Evolutionary conservation across 441 rosid species (phyloP).

Genomic region (Flueggea neowawraea): DNA sequence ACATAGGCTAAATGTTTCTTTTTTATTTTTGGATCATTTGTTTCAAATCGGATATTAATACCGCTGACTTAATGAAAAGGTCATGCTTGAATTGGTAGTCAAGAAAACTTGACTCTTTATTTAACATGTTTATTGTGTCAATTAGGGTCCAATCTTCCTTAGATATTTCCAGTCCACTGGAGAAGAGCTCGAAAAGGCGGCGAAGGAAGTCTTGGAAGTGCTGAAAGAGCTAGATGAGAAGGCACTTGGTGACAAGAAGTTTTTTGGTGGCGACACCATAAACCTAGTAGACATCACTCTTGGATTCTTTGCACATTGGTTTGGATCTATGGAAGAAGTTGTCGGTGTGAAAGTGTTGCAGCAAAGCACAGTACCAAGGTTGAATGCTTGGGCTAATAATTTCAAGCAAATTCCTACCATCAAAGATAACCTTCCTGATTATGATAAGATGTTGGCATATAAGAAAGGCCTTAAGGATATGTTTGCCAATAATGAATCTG

Average conservation of each 20-base stretch:
- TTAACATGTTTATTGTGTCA: too few species aligned
- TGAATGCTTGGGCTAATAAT: conserved; percentile 13
- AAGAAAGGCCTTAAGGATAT: neutral
- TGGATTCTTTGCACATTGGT: conserved; percentile 9
- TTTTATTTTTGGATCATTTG: too few species aligned
- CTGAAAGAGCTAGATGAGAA: conserved; percentile 18
- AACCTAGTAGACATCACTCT: conserved; percentile 13
- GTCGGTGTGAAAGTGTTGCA: conserved; percentile 8
- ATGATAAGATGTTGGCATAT: neutral
- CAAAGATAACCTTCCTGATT: conserved; percentile 15
- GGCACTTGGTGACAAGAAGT: conserved; percentile 16
- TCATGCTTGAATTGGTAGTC: too few species aligned
- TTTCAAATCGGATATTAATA: too few species aligned
- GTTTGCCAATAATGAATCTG: neutral
- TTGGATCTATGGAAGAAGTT: conserved; percentile 7
- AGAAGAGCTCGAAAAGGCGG: conserved; percentile 15
- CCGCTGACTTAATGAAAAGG: too few species aligned
- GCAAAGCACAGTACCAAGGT: conserved; percentile 10
- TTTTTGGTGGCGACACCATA: conserved; percentile 20
- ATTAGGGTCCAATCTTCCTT: neutral
- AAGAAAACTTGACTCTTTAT: too few species aligned
- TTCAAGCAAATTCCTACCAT: conserved; percentile 14
- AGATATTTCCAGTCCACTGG: neutral
- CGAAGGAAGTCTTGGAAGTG: neutral
- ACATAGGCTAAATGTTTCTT: too few species aligned